Conservation (phyloP, 139 green algal species). For the Chlorella sp. region DNA sequence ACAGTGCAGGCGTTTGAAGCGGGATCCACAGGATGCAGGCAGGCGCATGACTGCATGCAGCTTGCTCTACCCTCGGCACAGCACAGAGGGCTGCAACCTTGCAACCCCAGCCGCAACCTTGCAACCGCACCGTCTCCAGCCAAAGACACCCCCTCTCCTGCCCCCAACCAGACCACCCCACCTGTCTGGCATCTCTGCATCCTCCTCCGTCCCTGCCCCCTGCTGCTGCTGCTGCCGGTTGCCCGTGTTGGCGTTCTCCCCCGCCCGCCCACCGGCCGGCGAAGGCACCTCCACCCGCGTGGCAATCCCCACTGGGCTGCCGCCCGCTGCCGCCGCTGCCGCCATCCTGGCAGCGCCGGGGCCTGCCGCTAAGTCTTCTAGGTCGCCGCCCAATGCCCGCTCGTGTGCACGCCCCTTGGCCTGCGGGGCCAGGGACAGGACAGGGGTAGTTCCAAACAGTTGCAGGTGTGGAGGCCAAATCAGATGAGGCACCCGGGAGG, state of each 20-base stretch:
- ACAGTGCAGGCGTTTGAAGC: too few species aligned
- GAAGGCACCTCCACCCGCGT: slow-evolving; percentile 10
- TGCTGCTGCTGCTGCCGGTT: slow-evolving; percentile 17
- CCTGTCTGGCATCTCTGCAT: slow-evolving; percentile 20
- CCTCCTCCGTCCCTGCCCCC: slow-evolving; percentile 33
- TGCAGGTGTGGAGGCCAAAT: background rate
- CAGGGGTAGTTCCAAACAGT: too few species aligned
- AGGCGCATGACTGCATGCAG: background rate
- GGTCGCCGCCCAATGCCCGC: slow-evolving; percentile 25
- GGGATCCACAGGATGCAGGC: background rate
- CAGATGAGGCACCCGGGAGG: background rate
- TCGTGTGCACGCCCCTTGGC: slow-evolving; percentile 1
- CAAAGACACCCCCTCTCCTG: background rate
- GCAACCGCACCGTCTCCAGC: too few species aligned
- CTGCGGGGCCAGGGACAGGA: background rate
- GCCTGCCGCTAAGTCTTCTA: slow-evolving; percentile 45
- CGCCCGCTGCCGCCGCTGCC: background rate
- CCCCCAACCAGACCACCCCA: background rate
- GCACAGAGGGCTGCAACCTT: too few species aligned
- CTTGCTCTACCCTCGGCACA: background rate
- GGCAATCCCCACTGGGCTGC: slow-evolving; percentile 23
- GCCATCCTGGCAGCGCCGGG: background rate
- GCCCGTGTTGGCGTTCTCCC: background rate
- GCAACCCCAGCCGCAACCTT: too few species aligned
- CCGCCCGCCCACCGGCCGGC: background rate